phyloP scores from a whole-genome alignment of 345 rosid species.

The Corchorus olitorius region DNA sequence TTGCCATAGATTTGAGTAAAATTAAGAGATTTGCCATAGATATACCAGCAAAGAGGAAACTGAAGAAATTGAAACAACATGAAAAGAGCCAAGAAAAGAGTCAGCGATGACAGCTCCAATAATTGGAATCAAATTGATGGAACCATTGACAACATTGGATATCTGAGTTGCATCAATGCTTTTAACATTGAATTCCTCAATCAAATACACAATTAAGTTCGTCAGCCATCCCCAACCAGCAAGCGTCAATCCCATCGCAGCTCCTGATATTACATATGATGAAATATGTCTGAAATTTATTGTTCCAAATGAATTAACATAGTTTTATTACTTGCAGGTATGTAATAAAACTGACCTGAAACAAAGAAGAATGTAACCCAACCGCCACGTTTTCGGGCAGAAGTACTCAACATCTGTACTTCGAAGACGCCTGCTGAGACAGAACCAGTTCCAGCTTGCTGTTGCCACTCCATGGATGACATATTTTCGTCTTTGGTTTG shows the following conservation, averaged over 20 bases:
- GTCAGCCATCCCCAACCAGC: constrained; percentile 24
- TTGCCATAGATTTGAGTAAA: neutral
- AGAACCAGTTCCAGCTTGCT: neutral
- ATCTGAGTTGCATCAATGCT: constrained; percentile 33
- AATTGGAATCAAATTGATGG: constrained; percentile 22
- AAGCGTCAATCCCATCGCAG: constrained; percentile 10
- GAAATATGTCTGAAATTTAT: too few species aligned
- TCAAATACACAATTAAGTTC: constrained; percentile 35
- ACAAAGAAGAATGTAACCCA: constrained; percentile 28
- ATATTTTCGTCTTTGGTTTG: neutral
- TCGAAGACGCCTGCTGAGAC: neutral
- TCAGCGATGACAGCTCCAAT: constrained; percentile 32
- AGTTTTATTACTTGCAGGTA: neutral
- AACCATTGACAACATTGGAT: constrained; percentile 19
- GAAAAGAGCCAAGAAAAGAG: constrained; percentile 25
- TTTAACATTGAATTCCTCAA: constrained; percentile 30
- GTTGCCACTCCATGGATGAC: constrained; percentile 1
- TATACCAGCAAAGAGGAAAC: constrained; percentile 29
- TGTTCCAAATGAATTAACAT: neutral
- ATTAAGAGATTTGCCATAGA: neutral
- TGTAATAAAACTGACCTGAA: constrained; percentile 1
- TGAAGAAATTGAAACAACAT: constrained; percentile 23
- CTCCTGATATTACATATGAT: constrained; percentile 2
- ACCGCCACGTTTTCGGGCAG: constrained; percentile 18
- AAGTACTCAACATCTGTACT: neutral